These are phyloP conservation scores for Buddleja alternifolia DNA, from an alignment of 257 asterid genomes.

Conservation along the genomic window DNA sequence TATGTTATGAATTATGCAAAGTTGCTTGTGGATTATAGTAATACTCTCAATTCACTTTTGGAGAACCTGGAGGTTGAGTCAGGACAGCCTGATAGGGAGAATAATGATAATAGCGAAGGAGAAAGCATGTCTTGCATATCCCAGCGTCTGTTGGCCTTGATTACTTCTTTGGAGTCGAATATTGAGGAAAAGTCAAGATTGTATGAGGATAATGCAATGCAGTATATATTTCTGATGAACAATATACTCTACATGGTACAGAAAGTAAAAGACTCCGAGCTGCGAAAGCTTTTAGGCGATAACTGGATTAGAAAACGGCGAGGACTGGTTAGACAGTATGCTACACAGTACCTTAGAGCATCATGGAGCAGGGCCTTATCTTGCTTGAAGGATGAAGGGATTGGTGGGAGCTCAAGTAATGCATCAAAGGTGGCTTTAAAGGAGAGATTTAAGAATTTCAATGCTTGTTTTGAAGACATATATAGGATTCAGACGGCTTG, in stretches of 20 bases:
- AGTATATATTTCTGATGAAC: slow-evolving; percentile 85
- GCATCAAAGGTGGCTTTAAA: slow-evolving; percentile 83
- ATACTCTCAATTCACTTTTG: slow-evolving; percentile 68
- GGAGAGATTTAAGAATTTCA: slow-evolving; percentile 90
- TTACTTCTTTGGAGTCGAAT: slow-evolving; percentile 79
- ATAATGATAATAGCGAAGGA: slow-evolving; percentile 44
- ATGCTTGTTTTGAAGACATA: slow-evolving; percentile 88
- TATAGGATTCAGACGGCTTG: slow-evolving; percentile 89
- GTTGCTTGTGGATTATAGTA: slow-evolving; percentile 84
- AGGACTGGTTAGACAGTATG: slow-evolving; percentile 81
- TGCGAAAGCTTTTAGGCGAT: slow-evolving; percentile 81
- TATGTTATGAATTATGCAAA: slow-evolving; percentile 94
- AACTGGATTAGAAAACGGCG: slow-evolving; percentile 77
- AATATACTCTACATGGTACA: slow-evolving; percentile 87
- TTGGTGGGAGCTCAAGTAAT: slow-evolving; percentile 77
- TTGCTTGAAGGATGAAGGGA: slow-evolving; percentile 88
- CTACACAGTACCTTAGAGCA: slow-evolving; percentile 90
- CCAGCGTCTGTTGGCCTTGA: slow-evolving; percentile 57
- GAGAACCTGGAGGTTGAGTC: slow-evolving; percentile 47
- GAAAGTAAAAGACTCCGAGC: slow-evolving; percentile 89
- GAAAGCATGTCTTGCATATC: slow-evolving; percentile 62
- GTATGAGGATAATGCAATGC: slow-evolving; percentile 88
- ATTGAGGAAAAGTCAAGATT: slow-evolving; percentile 82
- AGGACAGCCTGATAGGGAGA: slow-evolving; percentile 32
- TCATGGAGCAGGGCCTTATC: slow-evolving; percentile 83